These are phyloP conservation scores for Hypomyces rosellus DNA, from an alignment of 2,329 filamentous ascomycete species.

Conservation along the genomic window DNA sequence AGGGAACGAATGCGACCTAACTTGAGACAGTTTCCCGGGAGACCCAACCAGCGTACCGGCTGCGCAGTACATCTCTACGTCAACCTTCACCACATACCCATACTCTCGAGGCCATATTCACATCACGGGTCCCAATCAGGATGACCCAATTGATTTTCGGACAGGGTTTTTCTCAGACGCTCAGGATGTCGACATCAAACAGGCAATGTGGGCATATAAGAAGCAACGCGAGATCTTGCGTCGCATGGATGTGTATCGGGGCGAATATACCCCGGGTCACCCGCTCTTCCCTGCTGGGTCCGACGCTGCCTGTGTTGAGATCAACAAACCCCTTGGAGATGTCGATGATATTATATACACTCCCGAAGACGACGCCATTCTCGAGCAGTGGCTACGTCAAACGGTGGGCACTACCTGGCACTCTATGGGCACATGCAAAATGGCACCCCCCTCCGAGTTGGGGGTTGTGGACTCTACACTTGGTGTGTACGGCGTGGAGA, in stretches of 20 bases:
- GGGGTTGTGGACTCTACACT: slow-evolving; percentile 36
- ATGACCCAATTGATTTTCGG: slow-evolving; percentile 45
- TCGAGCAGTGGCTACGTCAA: slow-evolving; percentile 35
- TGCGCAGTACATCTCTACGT: slow-evolving; percentile 44
- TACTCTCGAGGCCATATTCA: slow-evolving; percentile 44
- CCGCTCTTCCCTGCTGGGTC: slow-evolving; percentile 35
- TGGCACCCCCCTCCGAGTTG: slow-evolving; percentile 29
- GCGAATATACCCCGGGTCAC: slow-evolving; percentile 34
- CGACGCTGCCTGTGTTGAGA: slow-evolving; percentile 26
- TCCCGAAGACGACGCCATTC: slow-evolving; percentile 38
- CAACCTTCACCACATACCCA: slow-evolving; percentile 50
- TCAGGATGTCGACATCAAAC: slow-evolving; percentile 46
- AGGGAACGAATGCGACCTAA: no score
- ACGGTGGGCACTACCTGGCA: slow-evolving; percentile 36
- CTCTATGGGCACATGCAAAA: slow-evolving; percentile 36
- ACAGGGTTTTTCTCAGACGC: slow-evolving; percentile 47
- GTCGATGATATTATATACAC: slow-evolving; percentile 38
- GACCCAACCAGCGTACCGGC: slow-evolving; percentile 27
- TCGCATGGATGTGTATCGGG: slow-evolving; percentile 44
- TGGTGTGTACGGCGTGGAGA: slow-evolving; percentile 34
- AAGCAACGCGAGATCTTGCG: slow-evolving; percentile 51
- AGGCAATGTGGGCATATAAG: slow-evolving; percentile 57
- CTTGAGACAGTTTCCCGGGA: slow-evolving; percentile 25
- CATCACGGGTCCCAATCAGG: slow-evolving; percentile 38
- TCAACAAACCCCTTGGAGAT: slow-evolving; percentile 17